A percentile compares a stretch with the other conserved stretches of the same genome.
Conservation (phyloP, 2,329 filamentous ascomycete species). For the Sclerotinia glacialis region DNA sequence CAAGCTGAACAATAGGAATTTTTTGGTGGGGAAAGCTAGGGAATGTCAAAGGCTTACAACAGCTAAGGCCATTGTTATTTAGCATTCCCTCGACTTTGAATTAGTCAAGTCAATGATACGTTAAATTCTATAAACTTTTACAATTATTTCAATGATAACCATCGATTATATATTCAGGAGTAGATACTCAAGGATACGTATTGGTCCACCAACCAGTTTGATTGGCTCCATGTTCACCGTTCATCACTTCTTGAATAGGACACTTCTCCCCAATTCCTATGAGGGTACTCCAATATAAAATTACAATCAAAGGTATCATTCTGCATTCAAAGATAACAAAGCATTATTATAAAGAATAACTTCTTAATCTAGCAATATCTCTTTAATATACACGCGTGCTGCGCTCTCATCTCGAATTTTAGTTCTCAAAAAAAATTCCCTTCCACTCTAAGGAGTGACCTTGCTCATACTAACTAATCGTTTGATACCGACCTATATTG, state of each 20-base stretch:
- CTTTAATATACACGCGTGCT: constrained; percentile 21
- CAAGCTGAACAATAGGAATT: not conserved
- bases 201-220: not conserved
- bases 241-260: not conserved
- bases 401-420: constrained; percentile 1
- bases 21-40: constrained; percentile 9
- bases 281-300: not conserved
- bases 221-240: constrained; percentile 5
- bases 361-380: constrained; percentile 17
- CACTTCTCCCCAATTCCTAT: not conserved
- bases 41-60: not conserved
- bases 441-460: constrained; percentile 53
- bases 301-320: constrained; percentile 1
- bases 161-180: not conserved
- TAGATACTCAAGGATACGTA: not conserved
- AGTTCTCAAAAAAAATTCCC: not conserved
- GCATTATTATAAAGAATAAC: not conserved
- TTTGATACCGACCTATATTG: constrained; percentile 68
- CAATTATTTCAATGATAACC: not conserved
- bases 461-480: constrained; percentile 77
- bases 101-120: not conserved
- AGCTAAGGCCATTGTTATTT: not conserved
- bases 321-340: not conserved
- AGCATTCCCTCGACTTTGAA: not conserved
- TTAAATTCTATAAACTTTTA: not conserved